phyloP scores from a whole-genome alignment of 306 rosid species.

The Ormosia semicastrata region DNA sequence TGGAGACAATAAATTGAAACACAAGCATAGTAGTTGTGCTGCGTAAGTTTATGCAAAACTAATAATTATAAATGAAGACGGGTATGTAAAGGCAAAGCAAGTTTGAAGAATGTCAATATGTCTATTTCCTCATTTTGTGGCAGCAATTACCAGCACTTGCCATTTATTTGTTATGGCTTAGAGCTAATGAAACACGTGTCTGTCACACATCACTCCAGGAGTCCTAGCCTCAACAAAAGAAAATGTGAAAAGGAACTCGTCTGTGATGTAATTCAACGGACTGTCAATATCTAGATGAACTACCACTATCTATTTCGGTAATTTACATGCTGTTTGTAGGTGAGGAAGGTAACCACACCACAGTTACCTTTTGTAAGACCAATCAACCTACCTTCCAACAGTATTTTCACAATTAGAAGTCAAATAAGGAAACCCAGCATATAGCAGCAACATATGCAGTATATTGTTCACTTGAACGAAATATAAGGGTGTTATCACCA shows the following conservation, averaged over 20 bases:
- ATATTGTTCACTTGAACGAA: not conserved
- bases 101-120: not conserved
- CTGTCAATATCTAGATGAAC: constrained; percentile 51
- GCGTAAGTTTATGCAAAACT: not conserved
- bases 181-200: not conserved
- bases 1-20: not conserved
- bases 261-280: constrained; percentile 16
- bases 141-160: constrained; percentile 21
- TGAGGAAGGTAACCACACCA: constrained; percentile 49
- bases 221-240: not conserved
- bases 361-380: constrained; percentile 11
- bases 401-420: constrained; percentile 19
- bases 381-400: constrained; percentile 2
- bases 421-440: constrained; percentile 23
- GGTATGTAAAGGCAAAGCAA: not conserved
- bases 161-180: not conserved
- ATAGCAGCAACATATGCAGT: not conserved
- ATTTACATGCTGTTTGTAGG: constrained; percentile 41
- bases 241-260: not conserved
- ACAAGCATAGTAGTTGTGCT: not conserved
- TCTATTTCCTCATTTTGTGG: not conserved
- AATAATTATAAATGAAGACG: not conserved
- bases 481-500: not conserved
- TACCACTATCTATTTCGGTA: constrained; percentile 12
- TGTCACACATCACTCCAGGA: constrained; percentile 1